Percentiles rank a stretch among this genome's conserved stretches.
phyloP scores from a whole-genome alignment of 305 asterid species.

The Solanum aculeatissimum region DNA sequence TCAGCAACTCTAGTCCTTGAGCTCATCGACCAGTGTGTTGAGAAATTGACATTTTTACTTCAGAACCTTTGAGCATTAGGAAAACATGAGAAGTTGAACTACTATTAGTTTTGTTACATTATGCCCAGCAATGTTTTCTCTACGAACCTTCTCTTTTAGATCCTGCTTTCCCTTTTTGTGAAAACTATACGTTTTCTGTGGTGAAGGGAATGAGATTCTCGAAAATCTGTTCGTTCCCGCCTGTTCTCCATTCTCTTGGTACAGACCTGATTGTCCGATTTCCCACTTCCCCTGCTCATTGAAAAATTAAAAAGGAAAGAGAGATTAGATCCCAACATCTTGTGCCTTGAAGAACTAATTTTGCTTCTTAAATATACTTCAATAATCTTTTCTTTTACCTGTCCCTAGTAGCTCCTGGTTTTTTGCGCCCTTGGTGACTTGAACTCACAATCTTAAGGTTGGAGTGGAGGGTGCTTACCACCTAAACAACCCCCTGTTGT shows the following conservation, averaged over 20 bases:
- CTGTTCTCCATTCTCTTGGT: not conserved
- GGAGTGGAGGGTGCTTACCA: not conserved
- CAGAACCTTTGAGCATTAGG: not conserved
- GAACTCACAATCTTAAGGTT: not conserved
- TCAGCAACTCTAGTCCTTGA: not conserved
- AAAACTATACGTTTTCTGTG: not conserved
- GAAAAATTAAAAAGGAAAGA: not conserved
- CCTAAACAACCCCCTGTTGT: not conserved
- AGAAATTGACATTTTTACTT: not conserved
- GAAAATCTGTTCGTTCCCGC: not conserved
- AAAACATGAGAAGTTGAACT: not conserved
- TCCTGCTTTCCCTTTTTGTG: not conserved
- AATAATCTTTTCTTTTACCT: not conserved
- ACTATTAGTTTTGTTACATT: not conserved
- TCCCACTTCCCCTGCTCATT: not conserved
- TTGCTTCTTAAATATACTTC: not conserved
- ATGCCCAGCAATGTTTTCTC: not conserved
- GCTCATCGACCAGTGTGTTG: not conserved
- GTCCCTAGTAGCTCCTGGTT: not conserved
- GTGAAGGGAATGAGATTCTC: not conserved
- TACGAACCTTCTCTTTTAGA: not conserved
- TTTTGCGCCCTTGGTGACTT: not conserved
- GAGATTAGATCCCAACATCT: not conserved
- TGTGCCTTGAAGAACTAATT: not conserved
- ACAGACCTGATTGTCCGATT: not conserved